Evolutionary conservation across 257 asterid species (phyloP), one percentile per base, ranked within the genome.

Genomic region (Solanum peruvianum): DNA sequence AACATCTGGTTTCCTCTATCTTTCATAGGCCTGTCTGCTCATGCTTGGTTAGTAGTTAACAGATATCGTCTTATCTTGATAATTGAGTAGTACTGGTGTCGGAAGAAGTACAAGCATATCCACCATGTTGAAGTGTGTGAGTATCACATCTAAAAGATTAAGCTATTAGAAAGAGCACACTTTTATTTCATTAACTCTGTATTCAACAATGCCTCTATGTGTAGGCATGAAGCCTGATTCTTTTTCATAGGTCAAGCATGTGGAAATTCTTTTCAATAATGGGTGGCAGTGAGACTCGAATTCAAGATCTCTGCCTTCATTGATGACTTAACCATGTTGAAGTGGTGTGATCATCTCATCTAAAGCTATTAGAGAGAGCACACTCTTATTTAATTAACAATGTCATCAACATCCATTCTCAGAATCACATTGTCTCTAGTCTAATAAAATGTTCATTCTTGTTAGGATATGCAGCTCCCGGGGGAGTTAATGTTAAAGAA

Each of bases 401-500:
- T 73, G 56, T 73, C 18, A 37, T 73, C 82, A 39, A 11, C 31
- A 37, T 73, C 56, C 82, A 49, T 81, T 31, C 70, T 49, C 29
- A 49, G 69, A 49, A 81, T 49, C 69, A 81, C 45, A 29, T 81
- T 21, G 21, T 31, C 45, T 81, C 70, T 49, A 31, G 83, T 44
- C 85, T 81, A 81, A 81, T 49, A 49, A 69, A 27, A 31, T 47
- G 86, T 13, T 66, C n/a, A 47, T 60, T 45, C 88, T 52, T 83
- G 25, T 86, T 93, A 94, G 98, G 96, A 87, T 86, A 90, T 86
- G 81, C 91, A 87, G 86, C 90, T 85, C 86, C 89, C 70, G 95
- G 90, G 86, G 98, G 92, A 86, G 92, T 86, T 90, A 92, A 80
- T 88, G 95, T 87, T 71, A 92, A 94, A 89, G 98, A 90, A 87